Evolutionary conservation across 1,139 yeast species (phyloP).

Genomic region (Nakaseomyces sp.): DNA sequence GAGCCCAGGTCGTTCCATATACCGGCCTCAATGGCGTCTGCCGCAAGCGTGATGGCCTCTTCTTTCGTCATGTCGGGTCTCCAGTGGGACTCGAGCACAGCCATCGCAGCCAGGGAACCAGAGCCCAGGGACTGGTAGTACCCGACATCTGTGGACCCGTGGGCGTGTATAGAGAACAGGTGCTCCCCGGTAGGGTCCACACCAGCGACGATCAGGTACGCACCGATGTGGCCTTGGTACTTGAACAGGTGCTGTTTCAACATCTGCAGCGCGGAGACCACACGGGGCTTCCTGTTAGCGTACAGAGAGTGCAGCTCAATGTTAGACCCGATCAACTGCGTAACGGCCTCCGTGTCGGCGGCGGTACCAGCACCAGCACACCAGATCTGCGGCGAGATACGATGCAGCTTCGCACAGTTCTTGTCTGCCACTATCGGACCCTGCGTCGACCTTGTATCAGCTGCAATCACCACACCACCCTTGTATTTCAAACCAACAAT

Average conservation of each 20-base stretch:
- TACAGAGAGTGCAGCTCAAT: constrained; percentile 81
- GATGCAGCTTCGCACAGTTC: constrained; percentile 91
- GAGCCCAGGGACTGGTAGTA: constrained; percentile 88
- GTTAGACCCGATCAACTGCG: constrained; percentile 84
- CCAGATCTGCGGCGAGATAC: constrained; percentile 91
- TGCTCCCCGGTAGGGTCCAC: constrained; percentile 95
- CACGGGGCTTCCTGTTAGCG: constrained; percentile 82
- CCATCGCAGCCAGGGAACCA: constrained; percentile 99
- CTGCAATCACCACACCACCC: constrained; percentile 95
- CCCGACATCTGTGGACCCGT: constrained; percentile 95
- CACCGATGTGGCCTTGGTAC: constrained; percentile 96
- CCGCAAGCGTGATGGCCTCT: constrained; percentile 80
- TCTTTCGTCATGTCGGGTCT: constrained; percentile 67
- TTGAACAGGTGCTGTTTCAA: constrained; percentile 91
- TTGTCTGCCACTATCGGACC: constrained; percentile 96
- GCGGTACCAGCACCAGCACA: constrained; percentile 99
- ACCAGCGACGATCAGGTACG: constrained; percentile 93
- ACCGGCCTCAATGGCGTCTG: constrained; percentile 95
- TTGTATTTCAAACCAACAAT: constrained; percentile 91
- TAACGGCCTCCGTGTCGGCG: constrained; percentile 98
- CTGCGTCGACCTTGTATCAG: constrained; percentile 96
- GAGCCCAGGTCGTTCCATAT: constrained; percentile 98
- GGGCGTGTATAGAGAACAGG: constrained; percentile 88
- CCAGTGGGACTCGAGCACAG: constrained; percentile 87
- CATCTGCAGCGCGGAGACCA: constrained; percentile 85